Evolutionary conservation across 768 basidiomycete species (phyloP).

Genomic region (Suillus cothurnatus): DNA sequence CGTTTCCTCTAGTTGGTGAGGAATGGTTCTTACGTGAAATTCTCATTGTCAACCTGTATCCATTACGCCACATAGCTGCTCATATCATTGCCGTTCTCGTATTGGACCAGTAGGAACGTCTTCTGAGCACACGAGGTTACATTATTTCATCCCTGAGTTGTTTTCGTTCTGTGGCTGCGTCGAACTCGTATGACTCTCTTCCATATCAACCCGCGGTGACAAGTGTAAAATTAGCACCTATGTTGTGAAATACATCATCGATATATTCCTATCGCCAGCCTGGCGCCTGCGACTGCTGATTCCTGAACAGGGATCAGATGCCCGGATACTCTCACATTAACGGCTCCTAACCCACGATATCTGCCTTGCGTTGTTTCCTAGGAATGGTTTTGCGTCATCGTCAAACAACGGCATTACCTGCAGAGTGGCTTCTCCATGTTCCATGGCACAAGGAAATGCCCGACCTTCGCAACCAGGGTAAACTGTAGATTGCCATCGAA

Average conservation of each 20-base stretch:
- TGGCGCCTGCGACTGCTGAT: neutral
- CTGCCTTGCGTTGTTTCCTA: neutral
- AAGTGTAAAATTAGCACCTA: neutral
- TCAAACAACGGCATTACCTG: neutral
- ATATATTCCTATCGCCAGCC: neutral
- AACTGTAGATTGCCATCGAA: neutral
- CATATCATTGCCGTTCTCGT: neutral
- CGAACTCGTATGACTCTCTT: neutral
- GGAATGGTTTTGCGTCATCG: neutral
- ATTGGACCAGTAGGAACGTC: neutral
- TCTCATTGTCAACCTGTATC: neutral
- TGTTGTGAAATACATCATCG: neutral
- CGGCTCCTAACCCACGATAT: neutral
- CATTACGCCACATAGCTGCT: neutral
- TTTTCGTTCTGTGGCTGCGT: neutral
- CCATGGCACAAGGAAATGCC: constrained; percentile 44
- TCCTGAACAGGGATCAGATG: neutral
- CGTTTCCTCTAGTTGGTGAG: constrained; percentile 14
- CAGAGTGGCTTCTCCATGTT: constrained; percentile 13
- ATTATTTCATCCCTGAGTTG: neutral
- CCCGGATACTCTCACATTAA: neutral
- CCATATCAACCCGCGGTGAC: neutral
- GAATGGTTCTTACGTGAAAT: neutral
- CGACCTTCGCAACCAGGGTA: constrained; percentile 55
- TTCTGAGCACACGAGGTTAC: neutral